Conservation (phyloP, 257 asterid species). For the Nicotiana noctiflora region DNA sequence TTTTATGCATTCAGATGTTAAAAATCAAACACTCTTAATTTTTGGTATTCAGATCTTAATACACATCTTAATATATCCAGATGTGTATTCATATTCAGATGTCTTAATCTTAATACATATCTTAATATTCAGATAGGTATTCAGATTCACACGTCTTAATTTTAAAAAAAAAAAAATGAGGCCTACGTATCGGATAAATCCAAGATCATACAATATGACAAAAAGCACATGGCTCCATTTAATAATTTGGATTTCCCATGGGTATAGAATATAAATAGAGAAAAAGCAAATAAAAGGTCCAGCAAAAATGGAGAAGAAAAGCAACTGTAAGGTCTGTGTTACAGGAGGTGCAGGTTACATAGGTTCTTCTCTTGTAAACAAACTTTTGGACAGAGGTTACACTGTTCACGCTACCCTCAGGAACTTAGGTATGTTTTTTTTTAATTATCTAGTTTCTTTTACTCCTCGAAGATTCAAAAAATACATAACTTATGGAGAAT, state of each 20-base stretch:
- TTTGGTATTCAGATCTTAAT: no score
- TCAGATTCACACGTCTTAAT: no score
- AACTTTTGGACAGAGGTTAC: conserved; percentile 46
- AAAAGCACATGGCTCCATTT: not conserved
- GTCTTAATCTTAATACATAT: no score
- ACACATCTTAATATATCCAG: no score
- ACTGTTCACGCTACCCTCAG: conserved; percentile 63
- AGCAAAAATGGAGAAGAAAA: conserved; percentile 4
- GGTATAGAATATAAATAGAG: not conserved
- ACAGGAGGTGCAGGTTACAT: conserved; percentile 65
- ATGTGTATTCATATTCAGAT: no score
- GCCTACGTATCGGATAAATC: no score
- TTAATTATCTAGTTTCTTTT: not conserved
- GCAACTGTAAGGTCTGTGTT: conserved; percentile 42
- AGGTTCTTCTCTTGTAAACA: conserved; percentile 44
- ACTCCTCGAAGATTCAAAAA: not conserved
- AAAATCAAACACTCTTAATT: no score
- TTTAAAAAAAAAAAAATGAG: no score
- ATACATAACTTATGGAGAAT: not conserved
- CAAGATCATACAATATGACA: not conserved
- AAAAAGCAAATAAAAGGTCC: not conserved
- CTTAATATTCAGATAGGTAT: no score
- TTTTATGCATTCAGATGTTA: no score
- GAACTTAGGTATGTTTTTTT: conserved; percentile 24
- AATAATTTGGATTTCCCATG: not conserved